Evolutionary conservation across 1,284 basidiomycete species (phyloP).

Genomic region (Tilletia caries): DNA sequence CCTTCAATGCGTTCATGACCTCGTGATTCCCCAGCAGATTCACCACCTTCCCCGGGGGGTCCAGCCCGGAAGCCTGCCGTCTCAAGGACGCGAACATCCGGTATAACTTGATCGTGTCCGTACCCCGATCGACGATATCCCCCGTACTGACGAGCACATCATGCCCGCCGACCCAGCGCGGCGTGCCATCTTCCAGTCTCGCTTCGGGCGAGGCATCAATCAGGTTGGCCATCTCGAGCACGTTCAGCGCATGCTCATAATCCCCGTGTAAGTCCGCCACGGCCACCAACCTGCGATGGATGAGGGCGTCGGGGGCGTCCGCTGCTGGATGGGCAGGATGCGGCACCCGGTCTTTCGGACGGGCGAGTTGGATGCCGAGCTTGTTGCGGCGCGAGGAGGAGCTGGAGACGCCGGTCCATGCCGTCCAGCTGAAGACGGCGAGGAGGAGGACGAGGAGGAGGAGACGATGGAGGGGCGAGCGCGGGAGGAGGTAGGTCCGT

Average conservation of each 20-base stretch:
- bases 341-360: neutral
- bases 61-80: conserved; percentile 23
- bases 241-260: conserved; percentile 40
- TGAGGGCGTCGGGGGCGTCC: neutral
- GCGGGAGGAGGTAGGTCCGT: neutral
- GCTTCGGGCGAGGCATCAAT: conserved; percentile 14
- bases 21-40: conserved; percentile 44
- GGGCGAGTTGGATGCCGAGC: neutral
- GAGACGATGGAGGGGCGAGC: neutral
- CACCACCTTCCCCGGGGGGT: conserved; percentile 32
- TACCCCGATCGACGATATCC: conserved; percentile 51
- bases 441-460: neutral
- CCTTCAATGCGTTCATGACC: conserved; percentile 53
- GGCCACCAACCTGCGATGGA: conserved; percentile 33
- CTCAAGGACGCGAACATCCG: conserved; percentile 38
- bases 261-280: conserved; percentile 51
- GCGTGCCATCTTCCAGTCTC: neutral
- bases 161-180: conserved; percentile 38
- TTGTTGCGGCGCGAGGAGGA: neutral
- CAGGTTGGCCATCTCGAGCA: conserved; percentile 40
- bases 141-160: conserved; percentile 48
- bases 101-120: conserved; percentile 50
- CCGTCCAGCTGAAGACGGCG: neutral
- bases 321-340: neutral
- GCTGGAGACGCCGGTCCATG: neutral